Conservation (phyloP, 2,329 filamentous ascomycete species). For the Ceratocystis smalleyi region DNA sequence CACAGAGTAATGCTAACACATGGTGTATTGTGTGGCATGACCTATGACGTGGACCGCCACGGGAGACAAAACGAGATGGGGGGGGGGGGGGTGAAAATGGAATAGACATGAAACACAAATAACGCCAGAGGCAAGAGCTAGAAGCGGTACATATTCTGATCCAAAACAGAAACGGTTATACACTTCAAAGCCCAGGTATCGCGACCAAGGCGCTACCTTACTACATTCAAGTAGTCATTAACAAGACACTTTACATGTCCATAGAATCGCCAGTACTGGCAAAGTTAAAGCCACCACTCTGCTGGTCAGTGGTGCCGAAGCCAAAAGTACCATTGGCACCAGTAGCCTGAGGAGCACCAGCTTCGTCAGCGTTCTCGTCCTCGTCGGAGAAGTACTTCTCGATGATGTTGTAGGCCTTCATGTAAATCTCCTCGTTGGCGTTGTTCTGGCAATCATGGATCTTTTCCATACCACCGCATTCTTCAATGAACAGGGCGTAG, state of each 20-base stretch:
- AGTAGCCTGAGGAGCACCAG: constrained; percentile 50
- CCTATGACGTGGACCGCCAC: neutral
- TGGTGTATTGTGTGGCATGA: neutral
- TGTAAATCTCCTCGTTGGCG: constrained; percentile 99
- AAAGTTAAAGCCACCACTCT: constrained; percentile 85
- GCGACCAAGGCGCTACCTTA: neutral
- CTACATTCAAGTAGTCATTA: neutral
- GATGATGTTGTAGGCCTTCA: constrained; percentile 99
- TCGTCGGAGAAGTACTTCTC: constrained; percentile 99
- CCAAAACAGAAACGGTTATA: neutral
- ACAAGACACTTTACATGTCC: constrained; percentile 40
- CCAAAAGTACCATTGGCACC: constrained; percentile 60
- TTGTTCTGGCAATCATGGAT: constrained; percentile 99
- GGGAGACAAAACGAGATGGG: neutral
- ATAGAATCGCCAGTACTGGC: constrained; percentile 53
- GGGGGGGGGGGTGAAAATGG: neutral
- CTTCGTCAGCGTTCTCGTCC: constrained; percentile 77
- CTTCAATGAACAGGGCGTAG: constrained; percentile 95
- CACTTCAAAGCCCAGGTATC: neutral
- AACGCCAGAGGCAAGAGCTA: neutral
- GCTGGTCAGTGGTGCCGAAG: constrained; percentile 53
- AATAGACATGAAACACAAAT: constrained; percentile 3
- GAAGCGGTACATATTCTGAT: neutral
- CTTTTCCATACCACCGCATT: constrained; percentile 99
- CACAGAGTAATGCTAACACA: neutral